These are phyloP conservation scores for Pistacia integerrima DNA, from an alignment of 345 rosid species.

Conservation along the genomic window DNA sequence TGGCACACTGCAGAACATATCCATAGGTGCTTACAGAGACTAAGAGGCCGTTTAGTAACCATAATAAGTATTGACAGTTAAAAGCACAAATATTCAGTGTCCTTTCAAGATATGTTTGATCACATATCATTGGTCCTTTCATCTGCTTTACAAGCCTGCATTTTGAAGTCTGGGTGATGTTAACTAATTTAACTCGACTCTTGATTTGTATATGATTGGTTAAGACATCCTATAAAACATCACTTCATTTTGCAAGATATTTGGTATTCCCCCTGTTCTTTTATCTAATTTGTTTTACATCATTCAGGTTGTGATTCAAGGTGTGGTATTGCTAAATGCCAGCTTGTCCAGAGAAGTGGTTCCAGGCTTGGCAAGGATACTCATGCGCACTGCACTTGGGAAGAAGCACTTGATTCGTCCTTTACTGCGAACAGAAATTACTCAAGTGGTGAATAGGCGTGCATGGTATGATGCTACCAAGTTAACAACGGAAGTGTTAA, in stretches of 20 bases:
- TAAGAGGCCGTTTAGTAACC: neutral
- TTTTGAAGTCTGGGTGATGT: no score
- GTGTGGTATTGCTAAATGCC: constrained; percentile 74
- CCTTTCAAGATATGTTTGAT: neutral
- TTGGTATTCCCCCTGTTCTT: neutral
- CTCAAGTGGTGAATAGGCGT: constrained; percentile 89
- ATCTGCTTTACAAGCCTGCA: neutral
- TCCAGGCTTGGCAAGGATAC: constrained; percentile 89
- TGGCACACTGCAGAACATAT: no score
- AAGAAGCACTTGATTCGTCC: constrained; percentile 95
- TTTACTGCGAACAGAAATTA: constrained; percentile 80
- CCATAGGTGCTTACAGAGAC: neutral
- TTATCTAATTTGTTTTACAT: constrained; percentile 14
- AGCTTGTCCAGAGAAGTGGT: constrained; percentile 92
- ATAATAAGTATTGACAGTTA: neutral
- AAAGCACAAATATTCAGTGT: neutral
- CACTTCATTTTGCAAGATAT: neutral
- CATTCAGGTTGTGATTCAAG: constrained; percentile 58
- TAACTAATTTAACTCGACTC: no score
- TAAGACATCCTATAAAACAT: neutral
- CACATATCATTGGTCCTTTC: neutral
- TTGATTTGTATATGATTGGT: neutral
- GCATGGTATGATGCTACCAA: constrained; percentile 94
- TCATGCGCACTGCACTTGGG: constrained; percentile 83
- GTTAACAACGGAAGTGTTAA: constrained; percentile 78